Conservation (phyloP, 2,329 filamentous ascomycete genomes). For the Penicillium sp. region DNA sequence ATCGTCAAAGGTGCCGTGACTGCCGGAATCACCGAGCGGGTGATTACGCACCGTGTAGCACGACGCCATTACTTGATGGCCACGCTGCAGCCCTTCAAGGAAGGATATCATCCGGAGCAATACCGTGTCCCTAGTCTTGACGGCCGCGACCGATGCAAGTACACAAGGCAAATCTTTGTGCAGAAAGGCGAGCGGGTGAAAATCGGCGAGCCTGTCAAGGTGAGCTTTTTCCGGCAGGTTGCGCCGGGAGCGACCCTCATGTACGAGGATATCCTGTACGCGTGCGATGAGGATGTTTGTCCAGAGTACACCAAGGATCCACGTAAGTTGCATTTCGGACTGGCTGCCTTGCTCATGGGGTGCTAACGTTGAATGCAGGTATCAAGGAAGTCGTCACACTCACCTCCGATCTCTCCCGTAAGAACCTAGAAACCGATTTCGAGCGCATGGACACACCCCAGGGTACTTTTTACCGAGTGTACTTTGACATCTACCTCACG, state of each 20-base stretch:
- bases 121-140: slow-evolving; percentile 95
- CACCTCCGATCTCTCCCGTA: slow-evolving; percentile 89
- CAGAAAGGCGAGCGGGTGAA: slow-evolving; percentile 98
- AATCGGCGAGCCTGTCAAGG: slow-evolving; percentile 97
- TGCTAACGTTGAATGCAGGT: slow-evolving; percentile 47
- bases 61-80: slow-evolving; percentile 98
- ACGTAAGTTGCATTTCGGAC: slow-evolving; percentile 61
- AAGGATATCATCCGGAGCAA: slow-evolving; percentile 94
- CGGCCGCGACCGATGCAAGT: slow-evolving; percentile 96
- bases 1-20: slow-evolving; percentile 98
- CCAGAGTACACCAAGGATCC: slow-evolving; percentile 99
- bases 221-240: slow-evolving; percentile 96
- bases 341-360: background rate
- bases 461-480: slow-evolving; percentile 79
- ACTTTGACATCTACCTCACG: slow-evolving; percentile 69
- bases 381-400: slow-evolving; percentile 99
- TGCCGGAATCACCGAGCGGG: slow-evolving; percentile 90
- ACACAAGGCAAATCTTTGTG: slow-evolving; percentile 94
- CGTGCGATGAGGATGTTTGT: slow-evolving; percentile 94
- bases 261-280: slow-evolving; percentile 98
- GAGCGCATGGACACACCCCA: slow-evolving; percentile 98
- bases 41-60: slow-evolving; percentile 92
- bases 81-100: slow-evolving; percentile 95
- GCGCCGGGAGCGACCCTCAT: slow-evolving; percentile 93
- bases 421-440: slow-evolving; percentile 98